A percentile compares a stretch with the other conserved stretches of the same genome.
phyloP scores from a whole-genome alignment of 345 rosid species.

The Punica granatum region DNA sequence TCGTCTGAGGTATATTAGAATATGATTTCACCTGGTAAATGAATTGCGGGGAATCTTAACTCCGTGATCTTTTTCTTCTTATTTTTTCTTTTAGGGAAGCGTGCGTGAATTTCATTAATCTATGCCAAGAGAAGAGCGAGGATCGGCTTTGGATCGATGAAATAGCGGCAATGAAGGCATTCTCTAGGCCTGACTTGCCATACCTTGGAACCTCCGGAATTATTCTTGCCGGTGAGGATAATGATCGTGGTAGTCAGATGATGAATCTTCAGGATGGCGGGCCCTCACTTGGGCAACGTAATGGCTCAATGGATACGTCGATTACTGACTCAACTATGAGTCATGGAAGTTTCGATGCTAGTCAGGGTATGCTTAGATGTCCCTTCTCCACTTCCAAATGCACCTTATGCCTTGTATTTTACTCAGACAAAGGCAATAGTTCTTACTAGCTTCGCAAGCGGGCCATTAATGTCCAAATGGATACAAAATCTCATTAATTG shows the following conservation, averaged over 20 bases:
- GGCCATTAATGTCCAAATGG: neutral
- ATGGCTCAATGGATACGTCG: slow-evolving; percentile 38
- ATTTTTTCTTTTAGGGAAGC: too few relatives aligned
- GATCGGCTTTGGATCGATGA: slow-evolving; percentile 94
- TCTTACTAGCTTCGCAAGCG: neutral
- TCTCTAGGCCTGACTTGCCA: slow-evolving; percentile 60
- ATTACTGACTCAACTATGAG: slow-evolving; percentile 27
- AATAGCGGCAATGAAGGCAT: slow-evolving; percentile 87
- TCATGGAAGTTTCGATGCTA: slow-evolving; percentile 48
- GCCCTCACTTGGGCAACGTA: slow-evolving; percentile 24
- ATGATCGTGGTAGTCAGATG: slow-evolving; percentile 26
- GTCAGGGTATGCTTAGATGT: slow-evolving; percentile 38
- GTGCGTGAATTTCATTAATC: slow-evolving; percentile 71
- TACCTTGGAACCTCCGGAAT: slow-evolving; percentile 77
- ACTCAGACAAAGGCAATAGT: neutral
- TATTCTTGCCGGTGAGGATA: slow-evolving; percentile 67
- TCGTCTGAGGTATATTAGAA: slow-evolving; percentile 61
- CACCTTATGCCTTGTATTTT: neutral
- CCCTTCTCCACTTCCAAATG: neutral
- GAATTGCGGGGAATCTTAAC: neutral
- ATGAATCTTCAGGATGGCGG: slow-evolving; percentile 19
- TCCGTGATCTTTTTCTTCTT: neutral
- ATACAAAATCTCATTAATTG: neutral
- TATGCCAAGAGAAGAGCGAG: slow-evolving; percentile 94
- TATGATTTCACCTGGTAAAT: neutral